Evolutionary conservation across 2,329 filamentous ascomycete genomes (phyloP).

Genomic region (Alternaria ventricosa): DNA sequence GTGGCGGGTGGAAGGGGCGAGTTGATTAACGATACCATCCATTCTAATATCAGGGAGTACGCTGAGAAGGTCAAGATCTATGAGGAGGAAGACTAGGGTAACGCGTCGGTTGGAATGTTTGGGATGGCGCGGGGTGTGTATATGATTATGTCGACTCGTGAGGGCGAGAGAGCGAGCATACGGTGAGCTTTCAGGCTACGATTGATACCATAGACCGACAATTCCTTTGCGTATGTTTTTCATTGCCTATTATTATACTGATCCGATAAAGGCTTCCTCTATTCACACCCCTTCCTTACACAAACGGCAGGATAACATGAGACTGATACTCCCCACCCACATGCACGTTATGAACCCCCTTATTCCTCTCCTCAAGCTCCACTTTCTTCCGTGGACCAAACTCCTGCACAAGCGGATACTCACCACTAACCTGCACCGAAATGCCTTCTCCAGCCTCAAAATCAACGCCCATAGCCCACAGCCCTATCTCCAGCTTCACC

Average conservation of each 20-base stretch:
- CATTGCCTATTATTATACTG: no score
- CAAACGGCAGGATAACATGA: constrained; percentile 10
- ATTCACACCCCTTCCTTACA: neutral
- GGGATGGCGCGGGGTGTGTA: no score
- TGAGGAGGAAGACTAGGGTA: constrained; percentile 54
- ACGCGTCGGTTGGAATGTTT: no score
- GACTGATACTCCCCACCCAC: constrained; percentile 11
- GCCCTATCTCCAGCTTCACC: constrained; percentile 29
- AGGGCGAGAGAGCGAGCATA: no score
- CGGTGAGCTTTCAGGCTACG: no score
- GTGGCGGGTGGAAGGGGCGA: constrained; percentile 87
- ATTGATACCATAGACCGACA: no score
- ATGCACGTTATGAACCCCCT: constrained; percentile 15
- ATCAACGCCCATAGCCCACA: constrained; percentile 48
- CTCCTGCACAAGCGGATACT: constrained; percentile 14
- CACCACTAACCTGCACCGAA: constrained; percentile 6
- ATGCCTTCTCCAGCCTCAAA: constrained; percentile 46
- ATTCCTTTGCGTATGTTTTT: no score
- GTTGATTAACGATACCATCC: constrained; percentile 75
- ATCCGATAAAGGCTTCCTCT: no score
- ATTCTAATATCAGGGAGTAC: constrained; percentile 84
- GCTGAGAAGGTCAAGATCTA: constrained; percentile 82
- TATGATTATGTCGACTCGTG: no score
- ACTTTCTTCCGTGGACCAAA: constrained; percentile 6
- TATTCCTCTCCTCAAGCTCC: constrained; percentile 13